phyloP scores from a whole-genome alignment of 2,329 filamentous ascomycete species.

The Pseudocercospora cruenta region DNA sequence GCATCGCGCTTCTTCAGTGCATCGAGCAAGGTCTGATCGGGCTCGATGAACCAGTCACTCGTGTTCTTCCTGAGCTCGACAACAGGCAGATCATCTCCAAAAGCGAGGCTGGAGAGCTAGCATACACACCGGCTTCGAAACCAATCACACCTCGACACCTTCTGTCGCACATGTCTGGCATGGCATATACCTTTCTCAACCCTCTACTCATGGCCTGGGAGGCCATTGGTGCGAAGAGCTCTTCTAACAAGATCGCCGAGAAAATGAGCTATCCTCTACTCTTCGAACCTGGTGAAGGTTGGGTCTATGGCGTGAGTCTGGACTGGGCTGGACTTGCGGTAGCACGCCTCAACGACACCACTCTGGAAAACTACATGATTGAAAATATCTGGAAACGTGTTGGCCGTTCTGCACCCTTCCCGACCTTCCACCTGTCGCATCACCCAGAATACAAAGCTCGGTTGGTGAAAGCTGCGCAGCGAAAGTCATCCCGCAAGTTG shows the following conservation, averaged over 20 bases:
- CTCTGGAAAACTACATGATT: constrained; percentile 47
- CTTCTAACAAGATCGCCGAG: constrained; percentile 34
- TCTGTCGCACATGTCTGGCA: constrained; percentile 54
- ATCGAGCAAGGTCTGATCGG: constrained; percentile 56
- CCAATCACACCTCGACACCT: constrained; percentile 41
- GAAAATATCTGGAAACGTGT: constrained; percentile 49
- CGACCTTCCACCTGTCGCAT: constrained; percentile 27
- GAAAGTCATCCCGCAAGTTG: constrained; percentile 8
- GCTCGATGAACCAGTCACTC: constrained; percentile 51
- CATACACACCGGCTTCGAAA: not conserved
- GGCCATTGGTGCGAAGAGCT: constrained; percentile 16
- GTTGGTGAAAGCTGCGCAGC: constrained; percentile 7
- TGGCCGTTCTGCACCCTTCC: constrained; percentile 32
- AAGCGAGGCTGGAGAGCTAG: not conserved
- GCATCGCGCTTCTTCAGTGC: constrained; percentile 57
- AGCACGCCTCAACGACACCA: constrained; percentile 47
- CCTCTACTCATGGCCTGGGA: constrained; percentile 36
- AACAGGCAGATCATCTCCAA: constrained; percentile 24
- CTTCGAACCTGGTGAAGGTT: constrained; percentile 53
- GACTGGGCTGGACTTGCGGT: constrained; percentile 57
- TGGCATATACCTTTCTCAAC: constrained; percentile 49
- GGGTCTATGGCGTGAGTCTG: constrained; percentile 52
- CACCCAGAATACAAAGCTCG: constrained; percentile 19
- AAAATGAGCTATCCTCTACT: constrained; percentile 37
- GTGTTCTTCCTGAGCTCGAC: constrained; percentile 52